Conservation (phyloP, 768 basidiomycete genomes). For the Pisolithus albus region DNA sequence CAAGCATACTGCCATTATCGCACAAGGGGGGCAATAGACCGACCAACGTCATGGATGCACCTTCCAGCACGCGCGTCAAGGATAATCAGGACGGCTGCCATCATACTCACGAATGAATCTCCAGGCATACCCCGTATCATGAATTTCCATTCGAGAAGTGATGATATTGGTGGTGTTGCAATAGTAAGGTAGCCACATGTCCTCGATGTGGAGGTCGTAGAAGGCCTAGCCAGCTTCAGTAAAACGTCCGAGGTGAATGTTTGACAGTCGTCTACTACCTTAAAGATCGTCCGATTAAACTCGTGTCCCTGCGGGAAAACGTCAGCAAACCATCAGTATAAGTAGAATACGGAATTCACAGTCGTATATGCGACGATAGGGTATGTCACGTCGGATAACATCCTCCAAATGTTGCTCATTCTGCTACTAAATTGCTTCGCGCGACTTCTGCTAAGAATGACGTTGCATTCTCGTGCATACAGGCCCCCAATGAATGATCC, state of each 20-base stretch:
- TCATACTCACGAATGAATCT: constrained; percentile 66
- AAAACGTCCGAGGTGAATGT: not conserved
- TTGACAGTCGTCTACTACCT: constrained; percentile 41
- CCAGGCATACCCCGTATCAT: constrained; percentile 99
- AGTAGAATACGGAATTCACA: constrained; percentile 29
- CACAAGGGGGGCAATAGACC: constrained; percentile 92
- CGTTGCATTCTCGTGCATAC: constrained; percentile 90
- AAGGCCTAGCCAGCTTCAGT: constrained; percentile 53
- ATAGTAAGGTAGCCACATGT: constrained; percentile 99
- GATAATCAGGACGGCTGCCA: not conserved
- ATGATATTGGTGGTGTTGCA: constrained; percentile 98
- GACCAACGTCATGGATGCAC: constrained; percentile 96
- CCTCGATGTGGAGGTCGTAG: constrained; percentile 90
- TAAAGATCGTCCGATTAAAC: constrained; percentile 92
- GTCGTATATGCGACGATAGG: constrained; percentile 74
- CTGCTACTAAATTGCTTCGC: constrained; percentile 88
- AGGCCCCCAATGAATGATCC: constrained; percentile 90
- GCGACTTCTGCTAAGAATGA: constrained; percentile 77
- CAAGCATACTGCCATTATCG: constrained; percentile 88
- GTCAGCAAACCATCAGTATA: constrained; percentile 1
- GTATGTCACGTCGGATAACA: constrained; percentile 86
- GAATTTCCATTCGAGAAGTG: constrained; percentile 93
- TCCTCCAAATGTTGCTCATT: constrained; percentile 92
- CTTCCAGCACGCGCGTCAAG: constrained; percentile 30
- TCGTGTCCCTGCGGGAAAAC: constrained; percentile 67